Conservation (phyloP, 306 rosid genomes). For the Vachellia pachyceras region DNA sequence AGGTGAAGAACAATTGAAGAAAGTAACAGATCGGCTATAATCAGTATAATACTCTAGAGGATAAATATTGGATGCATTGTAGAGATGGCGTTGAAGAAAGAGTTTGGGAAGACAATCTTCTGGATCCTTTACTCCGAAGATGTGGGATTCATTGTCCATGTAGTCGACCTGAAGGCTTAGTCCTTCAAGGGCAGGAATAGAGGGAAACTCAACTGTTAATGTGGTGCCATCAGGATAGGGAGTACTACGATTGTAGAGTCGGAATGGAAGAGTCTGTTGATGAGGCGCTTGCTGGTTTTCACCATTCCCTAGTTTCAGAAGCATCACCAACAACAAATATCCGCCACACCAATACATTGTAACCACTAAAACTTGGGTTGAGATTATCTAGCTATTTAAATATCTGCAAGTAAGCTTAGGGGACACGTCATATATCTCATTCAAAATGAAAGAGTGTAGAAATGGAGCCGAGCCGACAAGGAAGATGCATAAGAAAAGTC, state of each 20-base stretch:
- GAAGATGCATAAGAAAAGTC: too few species aligned
- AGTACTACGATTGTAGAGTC: too few species aligned
- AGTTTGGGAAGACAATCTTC: slow-evolving; percentile 17
- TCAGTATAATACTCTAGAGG: not conserved
- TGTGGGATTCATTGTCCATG: not conserved
- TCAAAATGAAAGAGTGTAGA: too few species aligned
- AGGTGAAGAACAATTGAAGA: slow-evolving; percentile 26
- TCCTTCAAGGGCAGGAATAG: not conserved
- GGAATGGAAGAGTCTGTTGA: not conserved
- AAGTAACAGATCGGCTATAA: not conserved
- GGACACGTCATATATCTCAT: too few species aligned
- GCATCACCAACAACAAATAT: not conserved
- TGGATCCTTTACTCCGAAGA: not conserved
- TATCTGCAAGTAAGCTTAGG: not conserved
- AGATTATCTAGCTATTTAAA: not conserved
- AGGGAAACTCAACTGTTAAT: not conserved
- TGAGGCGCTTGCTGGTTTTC: not conserved
- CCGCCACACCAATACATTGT: not conserved
- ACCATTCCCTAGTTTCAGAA: not conserved
- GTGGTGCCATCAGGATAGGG: not conserved
- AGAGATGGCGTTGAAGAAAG: not conserved
- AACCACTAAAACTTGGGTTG: too few species aligned
- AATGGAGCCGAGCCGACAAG: too few species aligned
- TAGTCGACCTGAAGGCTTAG: not conserved
- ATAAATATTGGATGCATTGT: not conserved